These are phyloP conservation scores for Juglanconis oblonga DNA, from an alignment of 2,329 filamentous ascomycete genomes.

Conservation along the genomic window DNA sequence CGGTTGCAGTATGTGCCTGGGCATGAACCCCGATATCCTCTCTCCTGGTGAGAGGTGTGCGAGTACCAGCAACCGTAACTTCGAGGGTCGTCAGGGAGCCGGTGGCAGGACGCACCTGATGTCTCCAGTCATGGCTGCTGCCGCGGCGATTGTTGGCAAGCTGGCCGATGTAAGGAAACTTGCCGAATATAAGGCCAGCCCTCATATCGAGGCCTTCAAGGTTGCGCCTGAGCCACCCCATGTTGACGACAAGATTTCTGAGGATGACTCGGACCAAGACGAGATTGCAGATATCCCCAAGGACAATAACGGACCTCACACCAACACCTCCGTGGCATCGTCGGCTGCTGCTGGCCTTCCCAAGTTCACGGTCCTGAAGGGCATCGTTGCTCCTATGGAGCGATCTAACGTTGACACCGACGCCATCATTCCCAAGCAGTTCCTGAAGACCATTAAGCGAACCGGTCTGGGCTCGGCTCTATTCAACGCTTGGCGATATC, in stretches of 20 bases:
- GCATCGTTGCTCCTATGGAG: conserved; percentile 83
- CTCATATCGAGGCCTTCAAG: conserved; percentile 57
- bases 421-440: conserved; percentile 98
- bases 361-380: conserved; percentile 80
- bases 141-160: conserved; percentile 84
- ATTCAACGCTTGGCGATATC: conserved; percentile 82
- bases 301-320: conserved; percentile 59
- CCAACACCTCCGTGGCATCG: conserved; percentile 55
- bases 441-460: conserved; percentile 98
- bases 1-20: conserved; percentile 97
- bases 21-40: conserved; percentile 98
- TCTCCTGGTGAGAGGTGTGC: conserved; percentile 90
- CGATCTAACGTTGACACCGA: conserved; percentile 96
- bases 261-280: conserved; percentile 52
- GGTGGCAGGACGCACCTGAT: conserved; percentile 90
- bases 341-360: conserved; percentile 64
- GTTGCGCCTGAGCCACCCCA: conserved; percentile 41
- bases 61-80: conserved; percentile 94
- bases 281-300: conserved; percentile 56
- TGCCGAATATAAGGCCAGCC: conserved; percentile 56
- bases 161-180: conserved; percentile 88
- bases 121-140: conserved; percentile 95
- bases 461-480: conserved; percentile 86
- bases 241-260: conserved; percentile 50
- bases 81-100: conserved; percentile 93